A percentile compares a stretch with the other conserved stretches of the same genome.
Conservation (phyloP, 1,284 basidiomycete genomes). For the Hemileia vastatrix region DNA sequence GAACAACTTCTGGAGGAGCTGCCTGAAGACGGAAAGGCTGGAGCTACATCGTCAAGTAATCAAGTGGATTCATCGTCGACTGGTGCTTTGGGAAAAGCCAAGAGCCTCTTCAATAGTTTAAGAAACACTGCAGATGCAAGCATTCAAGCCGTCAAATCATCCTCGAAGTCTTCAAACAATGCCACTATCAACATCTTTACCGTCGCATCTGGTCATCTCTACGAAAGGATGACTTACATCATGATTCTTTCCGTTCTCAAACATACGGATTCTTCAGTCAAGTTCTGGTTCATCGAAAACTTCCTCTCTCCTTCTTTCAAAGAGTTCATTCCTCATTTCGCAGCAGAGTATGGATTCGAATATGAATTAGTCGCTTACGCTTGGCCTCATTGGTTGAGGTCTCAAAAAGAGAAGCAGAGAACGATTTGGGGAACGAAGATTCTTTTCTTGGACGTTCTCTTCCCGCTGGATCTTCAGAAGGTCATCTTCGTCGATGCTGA, state of each 20-base stretch:
- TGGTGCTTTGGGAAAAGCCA: no score
- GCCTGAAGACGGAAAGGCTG: no score
- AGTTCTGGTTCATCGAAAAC: conserved; percentile 99
- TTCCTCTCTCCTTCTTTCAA: conserved; percentile 96
- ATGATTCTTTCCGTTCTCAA: conserved; percentile 94
- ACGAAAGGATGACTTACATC: conserved; percentile 95
- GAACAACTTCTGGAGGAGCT: no score
- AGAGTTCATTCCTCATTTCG: conserved; percentile 87
- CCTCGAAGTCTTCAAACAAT: no score
- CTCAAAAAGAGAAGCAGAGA: conserved; percentile 91
- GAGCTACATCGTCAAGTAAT: no score
- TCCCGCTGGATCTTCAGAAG: conserved; percentile 95
- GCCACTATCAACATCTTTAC: conserved; percentile 99
- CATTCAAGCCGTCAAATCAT: no score
- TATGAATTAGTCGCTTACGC: conserved; percentile 98
- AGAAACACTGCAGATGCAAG: no score
- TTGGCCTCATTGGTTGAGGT: conserved; percentile 96
- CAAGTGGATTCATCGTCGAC: no score
- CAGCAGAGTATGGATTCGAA: conserved; percentile 79
- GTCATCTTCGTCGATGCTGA: conserved; percentile 95
- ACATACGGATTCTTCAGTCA: conserved; percentile 84
- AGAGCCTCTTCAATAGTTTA: no score
- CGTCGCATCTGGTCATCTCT: conserved; percentile 87
- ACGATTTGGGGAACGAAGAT: conserved; percentile 99
- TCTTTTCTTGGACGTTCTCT: conserved; percentile 92